A percentile compares a stretch with the other conserved stretches of the same genome.
Evolutionary conservation across 441 rosid genomes (phyloP).

Genomic region (Francoa sonchifolia): DNA sequence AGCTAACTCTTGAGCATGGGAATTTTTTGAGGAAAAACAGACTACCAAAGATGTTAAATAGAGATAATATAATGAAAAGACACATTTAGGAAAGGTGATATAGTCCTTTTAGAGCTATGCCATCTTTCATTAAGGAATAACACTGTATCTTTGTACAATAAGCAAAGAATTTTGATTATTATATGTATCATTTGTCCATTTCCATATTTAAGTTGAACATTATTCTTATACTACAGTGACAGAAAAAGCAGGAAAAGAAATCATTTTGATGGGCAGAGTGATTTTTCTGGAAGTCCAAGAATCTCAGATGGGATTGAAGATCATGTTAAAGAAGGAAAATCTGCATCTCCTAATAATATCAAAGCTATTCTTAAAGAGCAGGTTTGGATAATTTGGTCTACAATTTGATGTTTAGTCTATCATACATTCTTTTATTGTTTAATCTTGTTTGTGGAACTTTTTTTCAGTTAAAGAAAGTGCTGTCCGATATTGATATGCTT

Average conservation of each 20-base stretch:
- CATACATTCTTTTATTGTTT: background rate
- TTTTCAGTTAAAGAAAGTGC: constrained; percentile 57
- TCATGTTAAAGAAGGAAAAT: constrained; percentile 33
- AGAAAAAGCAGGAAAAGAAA: constrained; percentile 40
- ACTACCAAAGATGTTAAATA: background rate
- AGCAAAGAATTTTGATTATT: too few relatives aligned
- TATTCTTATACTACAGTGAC: constrained; percentile 24
- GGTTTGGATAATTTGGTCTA: constrained; percentile 33
- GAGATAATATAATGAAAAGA: background rate
- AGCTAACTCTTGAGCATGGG: too few relatives aligned
- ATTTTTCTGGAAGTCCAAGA: constrained; percentile 45
- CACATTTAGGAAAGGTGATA: too few relatives aligned
- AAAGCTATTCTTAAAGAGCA: constrained; percentile 37
- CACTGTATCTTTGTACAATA: too few relatives aligned
- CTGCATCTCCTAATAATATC: constrained; percentile 25
- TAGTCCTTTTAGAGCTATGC: too few relatives aligned
- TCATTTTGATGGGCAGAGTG: constrained; percentile 40
- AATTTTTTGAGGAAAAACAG: background rate
- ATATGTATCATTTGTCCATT: too few relatives aligned
- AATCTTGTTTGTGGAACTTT: constrained; percentile 9
- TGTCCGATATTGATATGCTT: constrained; percentile 37
- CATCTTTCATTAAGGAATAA: too few relatives aligned
- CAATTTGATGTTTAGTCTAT: background rate
- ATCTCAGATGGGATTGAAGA: constrained; percentile 36
- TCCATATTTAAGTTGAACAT: too few relatives aligned